Base-by-base conservation (phyloP, 768 basidiomycete species). In the Rhodotorula paludigena region DNA sequence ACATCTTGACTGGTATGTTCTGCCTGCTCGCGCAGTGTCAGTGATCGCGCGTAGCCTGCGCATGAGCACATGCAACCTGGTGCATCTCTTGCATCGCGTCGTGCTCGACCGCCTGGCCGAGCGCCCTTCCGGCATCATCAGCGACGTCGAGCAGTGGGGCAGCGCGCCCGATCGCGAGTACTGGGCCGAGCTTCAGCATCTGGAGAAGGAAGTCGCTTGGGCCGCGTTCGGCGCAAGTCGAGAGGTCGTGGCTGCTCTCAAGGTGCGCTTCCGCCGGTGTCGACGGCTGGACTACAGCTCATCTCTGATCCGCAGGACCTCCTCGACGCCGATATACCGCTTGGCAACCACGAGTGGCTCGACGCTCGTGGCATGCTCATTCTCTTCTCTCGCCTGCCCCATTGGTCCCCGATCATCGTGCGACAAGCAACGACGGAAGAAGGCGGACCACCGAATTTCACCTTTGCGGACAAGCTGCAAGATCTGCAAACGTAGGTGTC, bases 301-400 rank as follows among this genome's bases (percentile, higher is more conserved):
- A 2, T 2, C 8, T 1, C 57, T 59, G 10, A 42, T 18, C 32
- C 52, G 54, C 59, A 61, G 60, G 60, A 32, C 9, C 33, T 28
- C 14, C 39, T 61, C 32, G 8, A 41, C 10, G 9, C 36, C 12
- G 60, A 41, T 12, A 35, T 53, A 25, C 41, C 60, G 30, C 60
- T 61, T 51, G 60, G 60, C 6, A 53, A 51, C 20, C 60, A 61
- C 42, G 33, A 33, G 11, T 61, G 60, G 60, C 51, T 61, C 39
- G 60, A 61, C 41, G 1, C 28, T 5, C 38, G 60, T 3, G 21
- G 28, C 1, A 21, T n/a, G 28, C 25, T 33, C 25, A 11, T 61
- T 23, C 38, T 61, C 5, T 61, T 61, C 25, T 23, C 36, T 0
- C 30, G 51, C 2, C 12, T 51, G 41, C 30, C 28, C 11, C 1